phyloP scores from a whole-genome alignment of 768 basidiomycete species.

The Sarcodon sp. region DNA sequence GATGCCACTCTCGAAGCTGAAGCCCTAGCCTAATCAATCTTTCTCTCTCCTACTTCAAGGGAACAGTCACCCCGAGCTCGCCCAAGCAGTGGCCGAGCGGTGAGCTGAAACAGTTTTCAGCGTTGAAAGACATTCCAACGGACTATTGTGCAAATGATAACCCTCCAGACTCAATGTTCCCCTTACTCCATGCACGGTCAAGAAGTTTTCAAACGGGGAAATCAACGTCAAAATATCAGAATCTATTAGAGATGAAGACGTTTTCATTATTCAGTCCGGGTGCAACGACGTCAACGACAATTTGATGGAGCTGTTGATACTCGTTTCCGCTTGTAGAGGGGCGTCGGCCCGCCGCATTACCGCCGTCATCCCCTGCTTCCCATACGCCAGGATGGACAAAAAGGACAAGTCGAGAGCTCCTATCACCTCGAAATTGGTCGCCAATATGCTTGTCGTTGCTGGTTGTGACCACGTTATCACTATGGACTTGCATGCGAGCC shows the following conservation, averaged over 20 bases:
- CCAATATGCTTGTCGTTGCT: constrained; percentile 94
- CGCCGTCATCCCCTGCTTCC: constrained; percentile 96
- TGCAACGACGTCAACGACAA: constrained; percentile 89
- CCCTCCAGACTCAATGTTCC: constrained; percentile 73
- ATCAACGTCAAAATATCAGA: constrained; percentile 91
- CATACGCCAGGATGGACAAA: constrained; percentile 95
- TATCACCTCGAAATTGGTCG: constrained; percentile 96
- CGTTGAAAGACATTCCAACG: constrained; percentile 12
- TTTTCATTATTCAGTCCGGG: constrained; percentile 94
- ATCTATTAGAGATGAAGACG: constrained; percentile 94
- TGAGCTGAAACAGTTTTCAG: constrained; percentile 46
- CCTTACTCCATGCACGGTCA: constrained; percentile 74
- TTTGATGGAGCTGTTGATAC: constrained; percentile 96
- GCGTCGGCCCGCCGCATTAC: constrained; percentile 93
- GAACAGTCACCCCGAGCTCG: constrained; percentile 97
- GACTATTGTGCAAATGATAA: constrained; percentile 29
- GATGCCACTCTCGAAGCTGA: not conserved
- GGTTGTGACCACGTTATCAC: constrained; percentile 99
- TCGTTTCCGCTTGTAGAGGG: constrained; percentile 96
- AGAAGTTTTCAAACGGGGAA: constrained; percentile 92
- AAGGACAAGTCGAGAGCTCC: constrained; percentile 95
- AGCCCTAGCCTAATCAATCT: constrained; percentile 7
- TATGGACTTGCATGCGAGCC: constrained; percentile 97
- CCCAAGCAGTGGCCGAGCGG: constrained; percentile 91
- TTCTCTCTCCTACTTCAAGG: constrained; percentile 33